Evolutionary conservation across 2,329 filamentous ascomycete species (phyloP).

Genomic region (Fusarium bulbicola): DNA sequence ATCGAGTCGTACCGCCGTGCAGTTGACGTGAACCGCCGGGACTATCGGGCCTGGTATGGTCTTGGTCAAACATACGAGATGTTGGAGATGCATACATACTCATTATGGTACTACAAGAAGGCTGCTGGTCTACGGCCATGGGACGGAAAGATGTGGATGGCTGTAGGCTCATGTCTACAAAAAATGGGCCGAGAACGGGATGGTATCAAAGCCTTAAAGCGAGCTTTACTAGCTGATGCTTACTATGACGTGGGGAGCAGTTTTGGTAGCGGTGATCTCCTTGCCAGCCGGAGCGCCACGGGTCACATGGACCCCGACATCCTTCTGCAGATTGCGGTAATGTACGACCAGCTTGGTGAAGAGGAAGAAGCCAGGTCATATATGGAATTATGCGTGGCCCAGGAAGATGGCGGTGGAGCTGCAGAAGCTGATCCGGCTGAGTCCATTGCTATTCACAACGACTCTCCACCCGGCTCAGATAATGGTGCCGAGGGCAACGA

Average conservation of each 20-base stretch:
- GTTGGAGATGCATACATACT: constrained; percentile 97
- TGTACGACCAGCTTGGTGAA: constrained; percentile 85
- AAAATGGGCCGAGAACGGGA: constrained; percentile 89
- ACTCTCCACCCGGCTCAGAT: constrained; percentile 56
- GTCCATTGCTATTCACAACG: constrained; percentile 64
- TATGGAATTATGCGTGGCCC: constrained; percentile 94
- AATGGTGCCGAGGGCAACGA: constrained; percentile 49
- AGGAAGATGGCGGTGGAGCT: constrained; percentile 77
- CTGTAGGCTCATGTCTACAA: constrained; percentile 89
- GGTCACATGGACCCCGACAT: constrained; percentile 86
- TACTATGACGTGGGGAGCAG: constrained; percentile 77
- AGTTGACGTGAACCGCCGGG: constrained; percentile 93
- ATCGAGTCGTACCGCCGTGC: constrained; percentile 97
- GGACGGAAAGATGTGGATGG: constrained; percentile 99
- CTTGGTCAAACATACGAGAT: constrained; percentile 97
- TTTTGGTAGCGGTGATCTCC: constrained; percentile 58
- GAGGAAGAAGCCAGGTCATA: constrained; percentile 86
- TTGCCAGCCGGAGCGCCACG: constrained; percentile 60
- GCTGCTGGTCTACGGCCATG: constrained; percentile 92
- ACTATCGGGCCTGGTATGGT: constrained; percentile 98
- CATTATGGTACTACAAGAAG: constrained; percentile 96
- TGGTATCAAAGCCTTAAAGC: constrained; percentile 93
- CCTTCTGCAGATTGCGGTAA: constrained; percentile 85
- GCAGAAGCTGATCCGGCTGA: constrained; percentile 56
- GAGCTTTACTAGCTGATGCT: constrained; percentile 86